Conservation (phyloP, 129 eudicot genomes). For the Lactuca sativa region DNA sequence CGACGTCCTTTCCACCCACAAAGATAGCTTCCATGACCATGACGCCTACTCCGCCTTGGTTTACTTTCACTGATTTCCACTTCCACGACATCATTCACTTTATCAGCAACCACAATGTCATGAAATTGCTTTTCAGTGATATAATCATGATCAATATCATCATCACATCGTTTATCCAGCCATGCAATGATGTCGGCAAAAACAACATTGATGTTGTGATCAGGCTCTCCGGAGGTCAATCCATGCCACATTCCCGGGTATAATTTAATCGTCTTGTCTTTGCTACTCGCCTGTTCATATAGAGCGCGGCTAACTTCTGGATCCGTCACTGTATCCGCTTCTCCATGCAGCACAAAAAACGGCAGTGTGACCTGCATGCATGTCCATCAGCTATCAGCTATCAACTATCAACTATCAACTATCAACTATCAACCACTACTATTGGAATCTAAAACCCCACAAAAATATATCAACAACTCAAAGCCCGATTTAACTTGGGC, state of each 20-base stretch:
- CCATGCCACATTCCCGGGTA: constrained; percentile 99
- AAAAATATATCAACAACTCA: neutral
- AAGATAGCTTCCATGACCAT: constrained; percentile 45
- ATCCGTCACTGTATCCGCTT: constrained; percentile 87
- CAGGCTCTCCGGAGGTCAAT: constrained; percentile 86
- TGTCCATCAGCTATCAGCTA: too few relatives aligned
- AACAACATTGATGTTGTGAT: constrained; percentile 65
- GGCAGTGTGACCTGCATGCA: constrained; percentile 70
- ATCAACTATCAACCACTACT: neutral
- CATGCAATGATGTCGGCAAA: constrained; percentile 70
- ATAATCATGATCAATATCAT: constrained; percentile 27
- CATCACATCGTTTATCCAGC: constrained; percentile 71
- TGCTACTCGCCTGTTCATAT: constrained; percentile 69
- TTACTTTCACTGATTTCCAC: constrained; percentile 26
- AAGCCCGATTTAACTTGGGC: neutral
- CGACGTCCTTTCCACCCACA: constrained; percentile 76
- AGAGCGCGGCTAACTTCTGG: constrained; percentile 93
- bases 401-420: too few relatives aligned
- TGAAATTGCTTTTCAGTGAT: constrained; percentile 8
- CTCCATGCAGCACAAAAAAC: constrained; percentile 91
- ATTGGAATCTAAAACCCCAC: neutral
- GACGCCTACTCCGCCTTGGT: constrained; percentile 19
- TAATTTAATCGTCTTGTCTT: constrained; percentile 80
- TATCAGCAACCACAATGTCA: constrained; percentile 11
- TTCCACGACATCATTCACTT: constrained; percentile 14